phyloP scores from a whole-genome alignment of 176 grass and related monocot species.

The Hyparrhenia diplandra region DNA sequence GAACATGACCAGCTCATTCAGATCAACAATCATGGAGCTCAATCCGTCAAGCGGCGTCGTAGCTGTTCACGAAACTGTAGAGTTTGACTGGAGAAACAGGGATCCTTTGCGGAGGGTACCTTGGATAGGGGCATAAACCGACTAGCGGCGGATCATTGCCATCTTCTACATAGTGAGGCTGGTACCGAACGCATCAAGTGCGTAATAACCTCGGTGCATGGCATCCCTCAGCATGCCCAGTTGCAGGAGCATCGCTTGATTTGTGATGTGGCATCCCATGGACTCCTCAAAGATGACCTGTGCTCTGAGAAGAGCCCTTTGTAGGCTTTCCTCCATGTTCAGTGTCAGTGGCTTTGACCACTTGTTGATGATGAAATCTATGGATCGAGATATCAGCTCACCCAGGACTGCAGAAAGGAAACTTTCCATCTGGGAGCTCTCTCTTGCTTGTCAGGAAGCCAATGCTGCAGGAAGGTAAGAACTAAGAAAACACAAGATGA shows the following conservation, averaged over 20 bases:
- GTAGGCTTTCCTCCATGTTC: not conserved
- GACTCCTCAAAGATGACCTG: not conserved
- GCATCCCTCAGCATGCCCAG: not conserved
- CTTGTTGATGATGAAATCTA: not conserved
- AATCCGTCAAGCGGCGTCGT: not conserved
- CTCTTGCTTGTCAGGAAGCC: not conserved
- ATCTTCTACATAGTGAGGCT: not conserved
- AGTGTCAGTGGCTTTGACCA: not conserved
- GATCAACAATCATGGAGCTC: not conserved
- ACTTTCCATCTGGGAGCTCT: not conserved
- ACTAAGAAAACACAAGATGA: not conserved
- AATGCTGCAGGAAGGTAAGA: not conserved
- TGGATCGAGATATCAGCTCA: not conserved
- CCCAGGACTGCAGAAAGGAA: not conserved
- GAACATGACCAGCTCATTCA: not conserved
- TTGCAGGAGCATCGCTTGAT: not conserved
- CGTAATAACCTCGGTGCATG: conserved; percentile 12
- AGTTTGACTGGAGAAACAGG: not conserved
- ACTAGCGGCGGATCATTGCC: not conserved
- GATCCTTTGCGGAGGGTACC: not conserved
- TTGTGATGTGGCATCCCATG: not conserved
- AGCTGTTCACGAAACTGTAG: not conserved
- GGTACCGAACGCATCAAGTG: not conserved
- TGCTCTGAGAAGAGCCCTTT: not conserved
- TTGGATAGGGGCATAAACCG: not conserved